Conservation (phyloP, 129 eudicot species). For the Escallonia rubra region DNA sequence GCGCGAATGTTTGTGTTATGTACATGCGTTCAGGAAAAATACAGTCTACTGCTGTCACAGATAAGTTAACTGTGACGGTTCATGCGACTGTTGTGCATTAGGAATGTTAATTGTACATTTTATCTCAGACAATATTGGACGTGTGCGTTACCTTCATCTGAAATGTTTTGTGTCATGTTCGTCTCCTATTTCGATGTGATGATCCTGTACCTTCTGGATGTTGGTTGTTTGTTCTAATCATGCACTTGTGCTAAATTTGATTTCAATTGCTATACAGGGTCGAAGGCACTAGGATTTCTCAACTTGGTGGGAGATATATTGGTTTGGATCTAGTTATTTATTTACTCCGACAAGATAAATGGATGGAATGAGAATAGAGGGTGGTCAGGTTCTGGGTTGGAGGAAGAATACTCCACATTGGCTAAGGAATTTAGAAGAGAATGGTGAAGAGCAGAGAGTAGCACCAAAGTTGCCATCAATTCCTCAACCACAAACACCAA, state of each 20-base stretch:
- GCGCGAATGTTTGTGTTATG: no score
- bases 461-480: slow-evolving; percentile 28
- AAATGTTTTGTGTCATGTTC: no score
- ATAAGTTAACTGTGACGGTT: no score
- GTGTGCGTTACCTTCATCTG: no score
- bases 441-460: slow-evolving; percentile 19
- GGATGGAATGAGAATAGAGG: slow-evolving; percentile 25
- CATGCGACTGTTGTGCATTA: no score
- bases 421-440: slow-evolving; percentile 26
- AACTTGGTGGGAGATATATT: not conserved
- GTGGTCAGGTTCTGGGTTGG: slow-evolving; percentile 24
- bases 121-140: no score
- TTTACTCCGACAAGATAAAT: not conserved
- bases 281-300: not conserved
- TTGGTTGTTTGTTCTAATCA: not conserved
- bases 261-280: slow-evolving; percentile 5
- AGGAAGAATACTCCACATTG: slow-evolving; percentile 23
- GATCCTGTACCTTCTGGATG: not conserved
- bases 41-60: no score
- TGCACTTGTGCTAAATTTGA: not conserved
- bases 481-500: slow-evolving; percentile 67
- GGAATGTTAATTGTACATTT: no score
- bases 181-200: not conserved
- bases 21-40: no score
- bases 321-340: not conserved